phyloP scores from a whole-genome alignment of 805 yeast species.

The Candida orba region DNA sequence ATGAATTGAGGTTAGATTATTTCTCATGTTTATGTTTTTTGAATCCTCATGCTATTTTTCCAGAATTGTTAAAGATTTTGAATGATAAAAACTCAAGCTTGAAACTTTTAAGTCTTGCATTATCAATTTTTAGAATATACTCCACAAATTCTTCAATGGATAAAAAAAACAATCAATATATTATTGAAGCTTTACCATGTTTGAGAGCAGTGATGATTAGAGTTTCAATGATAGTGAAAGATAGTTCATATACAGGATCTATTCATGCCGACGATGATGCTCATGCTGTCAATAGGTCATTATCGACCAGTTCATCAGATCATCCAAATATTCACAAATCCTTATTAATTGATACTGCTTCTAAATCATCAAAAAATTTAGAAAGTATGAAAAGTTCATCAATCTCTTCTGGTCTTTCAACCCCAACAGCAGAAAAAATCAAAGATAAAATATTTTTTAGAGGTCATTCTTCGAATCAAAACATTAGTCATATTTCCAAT shows the following conservation, averaged over 20 bases:
- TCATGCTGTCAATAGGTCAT: conserved; percentile 11
- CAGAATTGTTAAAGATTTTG: conserved; percentile 16
- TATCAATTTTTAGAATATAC: conserved; percentile 30
- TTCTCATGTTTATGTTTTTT: conserved; percentile 21
- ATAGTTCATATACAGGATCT: conserved; percentile 13
- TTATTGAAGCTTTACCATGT: conserved; percentile 24
- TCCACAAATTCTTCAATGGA: conserved; percentile 25
- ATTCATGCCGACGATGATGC: conserved; percentile 15
- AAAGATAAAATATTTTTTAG: conserved; percentile 22
- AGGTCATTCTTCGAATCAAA: conserved; percentile 15
- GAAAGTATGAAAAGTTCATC: conserved; percentile 14
- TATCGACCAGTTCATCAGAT: conserved; percentile 15
- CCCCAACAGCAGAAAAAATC: conserved; percentile 21
- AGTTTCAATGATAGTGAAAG: conserved; percentile 15
- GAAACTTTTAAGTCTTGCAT: conserved; percentile 27
- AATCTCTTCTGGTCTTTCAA: conserved; percentile 15
- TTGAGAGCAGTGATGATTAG: conserved; percentile 24
- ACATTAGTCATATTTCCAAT: neutral
- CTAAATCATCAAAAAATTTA: neutral
- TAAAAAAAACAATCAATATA: conserved; percentile 19
- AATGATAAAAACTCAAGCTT: conserved; percentile 27
- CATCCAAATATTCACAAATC: conserved; percentile 6
- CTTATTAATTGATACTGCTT: conserved; percentile 2
- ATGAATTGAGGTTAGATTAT: conserved; percentile 25
- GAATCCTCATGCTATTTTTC: conserved; percentile 14